Conservation (phyloP, 2,329 filamentous ascomycete species). For the Aspergillus novoparasiticus region DNA sequence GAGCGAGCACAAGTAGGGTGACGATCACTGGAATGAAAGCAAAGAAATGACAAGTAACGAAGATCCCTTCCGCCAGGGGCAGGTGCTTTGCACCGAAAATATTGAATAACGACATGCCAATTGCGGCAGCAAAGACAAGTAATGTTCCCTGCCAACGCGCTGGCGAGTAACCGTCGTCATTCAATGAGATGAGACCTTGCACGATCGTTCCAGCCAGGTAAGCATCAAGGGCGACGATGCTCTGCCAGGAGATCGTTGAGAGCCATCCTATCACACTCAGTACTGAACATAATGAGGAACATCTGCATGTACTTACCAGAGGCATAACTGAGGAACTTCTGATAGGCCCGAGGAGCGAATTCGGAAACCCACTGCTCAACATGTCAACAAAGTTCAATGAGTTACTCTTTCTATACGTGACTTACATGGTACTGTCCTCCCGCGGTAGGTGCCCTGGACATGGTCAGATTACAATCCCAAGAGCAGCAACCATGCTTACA, state of each 20-base stretch:
- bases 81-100: slow-evolving; percentile 2
- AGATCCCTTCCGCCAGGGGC: neutral
- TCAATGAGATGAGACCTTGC: slow-evolving; percentile 1
- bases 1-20: slow-evolving; percentile 1
- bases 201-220: slow-evolving; percentile 3
- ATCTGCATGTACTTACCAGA: neutral
- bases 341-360: slow-evolving; percentile 1
- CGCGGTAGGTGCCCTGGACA: slow-evolving; percentile 4
- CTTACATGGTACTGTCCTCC: slow-evolving; percentile 8
- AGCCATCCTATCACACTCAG: slow-evolving; percentile 1
- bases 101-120: slow-evolving; percentile 1
- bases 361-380: slow-evolving; percentile 2
- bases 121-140: neutral
- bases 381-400: neutral
- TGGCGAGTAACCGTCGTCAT: neutral
- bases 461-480: neutral
- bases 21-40: neutral
- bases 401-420: neutral
- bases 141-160: slow-evolving; percentile 4
- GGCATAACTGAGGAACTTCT: slow-evolving; percentile 8
- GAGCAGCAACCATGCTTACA: neutral
- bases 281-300: neutral
- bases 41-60: slow-evolving; percentile 4
- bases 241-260: slow-evolving; percentile 2
- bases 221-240: neutral